Conservation (phyloP, 176 grass and related monocot species). For the Otatea glauca region DNA sequence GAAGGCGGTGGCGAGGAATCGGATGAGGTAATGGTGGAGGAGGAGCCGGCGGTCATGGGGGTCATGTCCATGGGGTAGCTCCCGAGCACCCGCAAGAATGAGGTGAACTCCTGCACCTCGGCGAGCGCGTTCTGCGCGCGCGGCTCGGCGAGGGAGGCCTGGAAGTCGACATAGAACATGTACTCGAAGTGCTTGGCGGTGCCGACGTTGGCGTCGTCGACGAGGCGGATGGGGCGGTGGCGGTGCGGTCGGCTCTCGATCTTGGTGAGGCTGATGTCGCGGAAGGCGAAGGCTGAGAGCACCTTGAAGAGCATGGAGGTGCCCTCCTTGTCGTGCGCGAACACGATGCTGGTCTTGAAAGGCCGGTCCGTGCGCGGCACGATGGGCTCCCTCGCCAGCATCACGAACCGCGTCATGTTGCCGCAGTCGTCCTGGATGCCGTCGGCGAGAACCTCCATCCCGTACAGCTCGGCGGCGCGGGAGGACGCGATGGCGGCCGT, state of each 20-base stretch:
- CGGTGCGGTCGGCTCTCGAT: conserved; percentile 94
- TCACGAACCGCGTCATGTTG: conserved; percentile 92
- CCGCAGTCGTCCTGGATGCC: conserved; percentile 90
- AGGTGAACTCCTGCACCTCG: conserved; percentile 94
- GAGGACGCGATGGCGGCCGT: conserved; percentile 88
- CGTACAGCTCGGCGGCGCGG: conserved; percentile 84
- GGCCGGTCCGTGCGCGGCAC: conserved; percentile 89
- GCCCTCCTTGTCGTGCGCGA: conserved; percentile 79
- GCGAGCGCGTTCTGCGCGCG: conserved; percentile 89
- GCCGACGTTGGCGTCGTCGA: conserved; percentile 88
- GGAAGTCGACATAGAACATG: conserved; percentile 97
- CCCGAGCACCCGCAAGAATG: conserved; percentile 81
- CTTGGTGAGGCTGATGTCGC: conserved; percentile 82
- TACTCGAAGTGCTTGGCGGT: conserved; percentile 97
- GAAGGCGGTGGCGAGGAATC: conserved; percentile 18
- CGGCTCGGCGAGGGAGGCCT: conserved; percentile 78
- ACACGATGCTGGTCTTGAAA: conserved; percentile 98
- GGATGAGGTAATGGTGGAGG: conserved; percentile 48
- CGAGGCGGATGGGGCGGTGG: conserved; percentile 78
- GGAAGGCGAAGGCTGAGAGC: conserved; percentile 85
- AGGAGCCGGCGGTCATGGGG: conserved; percentile 63
- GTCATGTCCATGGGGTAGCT: conserved; percentile 99
- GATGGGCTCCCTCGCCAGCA: conserved; percentile 88
- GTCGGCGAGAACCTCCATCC: conserved; percentile 75
- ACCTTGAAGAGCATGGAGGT: conserved; percentile 95